Base-by-base conservation (phyloP, 768 basidiomycete genomes). In the Suillus ampliporus region DNA sequence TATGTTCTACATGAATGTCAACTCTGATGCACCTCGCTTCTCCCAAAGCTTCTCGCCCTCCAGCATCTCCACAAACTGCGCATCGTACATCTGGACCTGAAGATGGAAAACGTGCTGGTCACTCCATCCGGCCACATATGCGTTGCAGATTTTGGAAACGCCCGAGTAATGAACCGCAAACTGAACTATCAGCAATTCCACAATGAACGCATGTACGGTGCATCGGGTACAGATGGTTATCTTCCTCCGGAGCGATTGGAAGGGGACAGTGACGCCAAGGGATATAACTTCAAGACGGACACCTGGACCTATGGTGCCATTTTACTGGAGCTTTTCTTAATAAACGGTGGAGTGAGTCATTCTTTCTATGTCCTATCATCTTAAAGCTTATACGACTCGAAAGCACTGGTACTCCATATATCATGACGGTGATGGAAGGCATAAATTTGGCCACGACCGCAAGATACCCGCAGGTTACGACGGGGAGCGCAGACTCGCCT, bases 31-130 rank as follows among this genome's bases (percentile, higher is more conserved):
- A 21, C 15, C 15, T 50, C 19, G 5, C 48, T 61, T 21, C 10
- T 17, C 38, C 35, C 35, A 28, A 56, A 66, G 63, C 59, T 53
- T 23, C 46, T 66, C 4, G 67, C 48, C 11, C 31, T 67, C 4
- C 48, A 69, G 58, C 64, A 63, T 15, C 57, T 68, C 13, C 65
- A 68, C 41, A 44, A 48, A 13, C 21, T 61, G 26, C 71, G 75
- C 11, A 69, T 85, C 51, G 74, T 82, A 11, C 84, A 86, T 72
- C 73, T 81, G 23, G 84, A 86, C 67, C 64, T 86, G 65, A 86
- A 86, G 72, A 71, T 82, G 38, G 84, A 86, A 67, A 85, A 85
- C 65, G 76, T 86, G 51, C 68, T 86, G 34, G 71, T 81, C 38
- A 78, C 79, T 57, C 60, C 65, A 6, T 48, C 41, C 23, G 67